A percentile compares a stretch with the other conserved stretches of the same genome.
phyloP scores from a whole-genome alignment of 75 land plant genomes.

The Picea glauca region DNA sequence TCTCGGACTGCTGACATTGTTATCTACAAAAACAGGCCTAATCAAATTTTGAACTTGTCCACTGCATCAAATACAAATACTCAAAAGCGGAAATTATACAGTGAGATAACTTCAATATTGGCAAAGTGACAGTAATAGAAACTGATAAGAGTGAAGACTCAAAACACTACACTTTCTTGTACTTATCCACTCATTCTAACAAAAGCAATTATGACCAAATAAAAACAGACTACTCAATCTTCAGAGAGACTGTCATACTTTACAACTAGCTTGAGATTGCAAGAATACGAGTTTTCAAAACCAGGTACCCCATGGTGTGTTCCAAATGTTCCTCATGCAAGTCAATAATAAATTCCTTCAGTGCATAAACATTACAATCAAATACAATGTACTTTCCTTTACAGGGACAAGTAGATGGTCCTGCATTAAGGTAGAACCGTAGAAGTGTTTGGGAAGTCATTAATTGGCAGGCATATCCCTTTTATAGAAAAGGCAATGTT shows the following conservation, averaged over 20 bases:
- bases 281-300: neutral
- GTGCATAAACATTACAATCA: no score
- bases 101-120: constrained; percentile 1
- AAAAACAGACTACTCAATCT: neutral
- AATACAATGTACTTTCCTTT: no score
- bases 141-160: neutral
- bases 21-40: constrained; percentile 47
- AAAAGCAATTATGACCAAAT: neutral
- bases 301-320: neutral
- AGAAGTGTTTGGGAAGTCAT: no score
- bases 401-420: no score
- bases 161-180: neutral
- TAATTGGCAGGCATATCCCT: no score
- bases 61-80: neutral
- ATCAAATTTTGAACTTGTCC: neutral
- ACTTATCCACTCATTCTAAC: neutral
- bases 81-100: neutral
- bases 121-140: neutral
- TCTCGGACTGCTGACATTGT: constrained; percentile 98
- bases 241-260: neutral
- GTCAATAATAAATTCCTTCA: neutral
- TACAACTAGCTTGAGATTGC: neutral
- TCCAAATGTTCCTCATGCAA: neutral
- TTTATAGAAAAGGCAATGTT: no score
- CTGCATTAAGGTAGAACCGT: no score